Evolutionary conservation across 495 filamentous ascomycete genomes (phyloP).

Genomic region (Monascus purpureus): DNA sequence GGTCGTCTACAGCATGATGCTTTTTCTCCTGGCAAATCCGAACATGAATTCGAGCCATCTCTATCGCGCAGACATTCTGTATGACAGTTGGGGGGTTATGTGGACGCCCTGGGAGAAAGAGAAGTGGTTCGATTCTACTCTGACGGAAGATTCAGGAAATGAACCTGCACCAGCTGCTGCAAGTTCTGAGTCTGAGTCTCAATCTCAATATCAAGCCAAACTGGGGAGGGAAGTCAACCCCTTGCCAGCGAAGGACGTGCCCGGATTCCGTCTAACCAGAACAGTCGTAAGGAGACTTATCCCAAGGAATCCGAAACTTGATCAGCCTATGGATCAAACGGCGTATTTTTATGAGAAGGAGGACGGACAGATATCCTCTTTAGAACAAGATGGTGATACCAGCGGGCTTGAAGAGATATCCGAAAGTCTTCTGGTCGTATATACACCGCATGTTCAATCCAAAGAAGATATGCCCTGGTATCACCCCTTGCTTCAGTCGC

Average conservation of each 20-base stretch:
- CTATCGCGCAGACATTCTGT: conserved; percentile 76
- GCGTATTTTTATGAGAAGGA: conserved; percentile 48
- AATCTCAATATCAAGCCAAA: no score
- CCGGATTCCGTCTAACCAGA: conserved; percentile 40
- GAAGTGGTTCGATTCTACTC: conserved; percentile 2
- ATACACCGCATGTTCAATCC: conserved; percentile 55
- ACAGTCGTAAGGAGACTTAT: conserved; percentile 61
- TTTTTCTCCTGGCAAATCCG: conserved; percentile 68
- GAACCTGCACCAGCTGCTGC: neutral
- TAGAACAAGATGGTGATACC: conserved; percentile 5
- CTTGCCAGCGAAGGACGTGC: conserved; percentile 22
- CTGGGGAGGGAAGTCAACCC: conserved; percentile 7
- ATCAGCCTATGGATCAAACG: conserved; percentile 62
- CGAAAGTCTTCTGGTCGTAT: conserved; percentile 49
- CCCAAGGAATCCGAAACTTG: conserved; percentile 65
- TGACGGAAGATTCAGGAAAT: neutral
- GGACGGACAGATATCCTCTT: neutral
- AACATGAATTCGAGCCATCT: conserved; percentile 75
- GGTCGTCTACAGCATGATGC: conserved; percentile 48
- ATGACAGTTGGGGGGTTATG: conserved; percentile 30
- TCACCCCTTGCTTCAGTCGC: conserved; percentile 56
- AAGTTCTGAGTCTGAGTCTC: conserved; percentile 1
- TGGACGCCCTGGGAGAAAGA: conserved; percentile 17
- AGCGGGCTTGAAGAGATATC: no score
- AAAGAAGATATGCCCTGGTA: conserved; percentile 66